phyloP scores from a whole-genome alignment of 768 basidiomycete genomes.

The Leccinum sublutescens region DNA sequence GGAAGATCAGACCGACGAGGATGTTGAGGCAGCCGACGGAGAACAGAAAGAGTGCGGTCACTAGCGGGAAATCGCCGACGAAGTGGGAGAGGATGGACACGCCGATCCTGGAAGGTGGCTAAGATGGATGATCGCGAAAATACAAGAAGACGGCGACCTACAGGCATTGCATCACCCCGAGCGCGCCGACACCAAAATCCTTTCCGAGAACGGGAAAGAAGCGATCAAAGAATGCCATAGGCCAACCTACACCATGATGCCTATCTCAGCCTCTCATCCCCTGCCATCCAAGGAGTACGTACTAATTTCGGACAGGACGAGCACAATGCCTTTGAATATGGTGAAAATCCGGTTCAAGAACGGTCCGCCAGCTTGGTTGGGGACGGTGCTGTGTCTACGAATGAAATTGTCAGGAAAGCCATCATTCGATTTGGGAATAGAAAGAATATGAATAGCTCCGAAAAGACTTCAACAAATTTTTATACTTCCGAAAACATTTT shows the following conservation, averaged over 20 bases:
- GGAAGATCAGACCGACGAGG: constrained; percentile 77
- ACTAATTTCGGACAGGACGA: constrained; percentile 51
- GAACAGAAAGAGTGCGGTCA: constrained; percentile 84
- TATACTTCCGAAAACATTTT: no score
- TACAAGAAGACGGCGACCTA: constrained; percentile 35
- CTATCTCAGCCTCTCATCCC: not conserved
- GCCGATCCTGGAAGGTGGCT: constrained; percentile 45
- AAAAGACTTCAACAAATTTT: no score
- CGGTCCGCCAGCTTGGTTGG: constrained; percentile 86
- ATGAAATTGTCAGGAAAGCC: not conserved
- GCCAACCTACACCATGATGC: constrained; percentile 51
- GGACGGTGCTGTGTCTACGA: constrained; percentile 76
- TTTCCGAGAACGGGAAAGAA: constrained; percentile 90
- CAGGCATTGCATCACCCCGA: constrained; percentile 87
- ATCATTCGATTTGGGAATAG: not conserved
- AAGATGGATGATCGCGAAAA: not conserved
- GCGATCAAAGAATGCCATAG: constrained; percentile 73
- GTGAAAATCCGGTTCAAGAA: constrained; percentile 87
- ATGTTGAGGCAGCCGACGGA: constrained; percentile 82
- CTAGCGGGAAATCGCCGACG: constrained; percentile 82
- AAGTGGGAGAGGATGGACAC: constrained; percentile 73
- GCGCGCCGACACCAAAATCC: constrained; percentile 80
- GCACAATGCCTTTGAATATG: constrained; percentile 73
- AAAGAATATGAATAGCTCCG: no score
- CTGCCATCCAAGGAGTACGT: constrained; percentile 12